Percentiles rank a stretch among this genome's conserved stretches.
phyloP scores from a whole-genome alignment of 2,329 filamentous ascomycete genomes.

The Colletotrichum nymphaeae region DNA sequence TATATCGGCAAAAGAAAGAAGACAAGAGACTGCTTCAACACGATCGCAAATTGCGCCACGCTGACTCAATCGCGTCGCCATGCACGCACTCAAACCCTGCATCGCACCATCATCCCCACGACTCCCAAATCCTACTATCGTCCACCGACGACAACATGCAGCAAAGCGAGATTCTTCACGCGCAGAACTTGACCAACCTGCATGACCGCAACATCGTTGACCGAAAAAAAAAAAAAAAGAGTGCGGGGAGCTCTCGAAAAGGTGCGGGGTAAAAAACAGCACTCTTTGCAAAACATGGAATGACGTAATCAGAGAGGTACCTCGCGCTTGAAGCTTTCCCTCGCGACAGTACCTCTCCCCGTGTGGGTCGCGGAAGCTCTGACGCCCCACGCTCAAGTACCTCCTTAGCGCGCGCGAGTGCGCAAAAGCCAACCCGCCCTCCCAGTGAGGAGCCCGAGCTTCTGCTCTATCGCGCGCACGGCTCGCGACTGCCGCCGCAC shows the following conservation, averaged over 20 bases:
- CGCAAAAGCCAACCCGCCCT: background rate
- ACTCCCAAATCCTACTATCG: background rate
- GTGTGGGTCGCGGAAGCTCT: background rate
- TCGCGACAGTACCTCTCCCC: too few relatives aligned
- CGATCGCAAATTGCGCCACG: background rate
- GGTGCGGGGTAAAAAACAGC: background rate
- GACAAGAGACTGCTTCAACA: background rate
- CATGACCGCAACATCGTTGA: too few relatives aligned
- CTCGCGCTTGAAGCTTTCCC: background rate
- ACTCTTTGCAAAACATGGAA: background rate
- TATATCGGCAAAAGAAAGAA: background rate
- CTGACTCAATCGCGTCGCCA: background rate
- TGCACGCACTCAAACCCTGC: background rate
- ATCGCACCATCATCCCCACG: background rate
- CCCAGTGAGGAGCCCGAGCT: background rate
- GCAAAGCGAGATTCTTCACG: background rate
- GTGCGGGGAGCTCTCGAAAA: background rate
- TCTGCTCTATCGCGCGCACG: background rate
- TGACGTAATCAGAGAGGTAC: background rate
- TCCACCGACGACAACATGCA: too few relatives aligned
- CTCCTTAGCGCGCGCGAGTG: slow-evolving; percentile 2
- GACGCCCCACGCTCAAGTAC: background rate
- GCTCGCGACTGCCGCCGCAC: background rate
- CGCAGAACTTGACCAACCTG: too few relatives aligned
- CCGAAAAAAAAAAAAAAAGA: too few relatives aligned